Percentiles rank a stretch among this genome's conserved stretches.
phyloP scores from a whole-genome alignment of 129 eudicot genomes.

The Saposhnikovia divaricata region DNA sequence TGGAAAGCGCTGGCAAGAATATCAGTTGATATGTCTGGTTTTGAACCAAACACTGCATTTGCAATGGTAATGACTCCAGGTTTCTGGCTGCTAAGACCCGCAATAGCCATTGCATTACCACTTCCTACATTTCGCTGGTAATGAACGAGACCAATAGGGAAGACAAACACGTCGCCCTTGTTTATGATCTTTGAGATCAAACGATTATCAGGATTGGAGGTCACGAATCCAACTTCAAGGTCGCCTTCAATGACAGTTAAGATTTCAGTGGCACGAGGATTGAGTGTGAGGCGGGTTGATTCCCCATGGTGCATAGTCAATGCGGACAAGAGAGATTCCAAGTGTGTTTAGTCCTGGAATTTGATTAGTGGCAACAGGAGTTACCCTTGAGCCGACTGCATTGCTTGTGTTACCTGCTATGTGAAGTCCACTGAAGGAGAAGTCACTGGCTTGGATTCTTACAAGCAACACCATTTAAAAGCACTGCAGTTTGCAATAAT shows the following conservation, averaged over 20 bases:
- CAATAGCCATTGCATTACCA: conserved; percentile 3
- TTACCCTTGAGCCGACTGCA: conserved; percentile 4
- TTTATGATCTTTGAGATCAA: conserved; percentile 13
- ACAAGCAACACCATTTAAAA: neutral
- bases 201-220: conserved; percentile 15
- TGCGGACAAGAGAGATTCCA: conserved; percentile 10
- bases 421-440: conserved; percentile 14
- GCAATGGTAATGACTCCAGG: conserved; percentile 17
- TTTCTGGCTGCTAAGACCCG: conserved; percentile 18
- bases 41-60: conserved; percentile 15
- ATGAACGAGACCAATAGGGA: conserved; percentile 20
- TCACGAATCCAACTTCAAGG: conserved; percentile 5
- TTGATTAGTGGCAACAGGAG: neutral
- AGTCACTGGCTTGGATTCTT: conserved; percentile 16
- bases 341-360: conserved; percentile 17
- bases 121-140: conserved; percentile 13
- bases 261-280: conserved; percentile 22
- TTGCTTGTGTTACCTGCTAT: conserved; percentile 12
- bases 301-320: conserved; percentile 10
- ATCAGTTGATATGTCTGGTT: conserved; percentile 8
- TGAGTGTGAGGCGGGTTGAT: conserved; percentile 6
- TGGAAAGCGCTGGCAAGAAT: conserved; percentile 18
- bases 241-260: conserved; percentile 15
- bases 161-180: conserved; percentile 19
- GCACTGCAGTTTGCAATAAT: too few species aligned